Evolutionary conservation across 1,284 basidiomycete species (phyloP).

Genomic region (Agaricales sp.): DNA sequence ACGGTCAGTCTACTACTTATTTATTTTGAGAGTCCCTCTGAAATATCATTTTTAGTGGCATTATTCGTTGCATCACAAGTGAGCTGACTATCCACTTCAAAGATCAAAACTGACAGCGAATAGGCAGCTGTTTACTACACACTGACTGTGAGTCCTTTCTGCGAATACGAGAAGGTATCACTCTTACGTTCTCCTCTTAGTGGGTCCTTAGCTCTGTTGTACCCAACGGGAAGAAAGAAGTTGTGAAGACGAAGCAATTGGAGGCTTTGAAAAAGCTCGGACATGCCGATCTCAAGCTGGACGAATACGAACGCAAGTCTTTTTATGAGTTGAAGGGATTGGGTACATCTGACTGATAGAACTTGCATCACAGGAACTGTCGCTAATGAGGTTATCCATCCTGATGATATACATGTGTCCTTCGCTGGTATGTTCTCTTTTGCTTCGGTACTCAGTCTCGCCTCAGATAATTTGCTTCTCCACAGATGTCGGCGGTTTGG

Average conservation of each 20-base stretch:
- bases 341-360: background rate
- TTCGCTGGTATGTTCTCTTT: conserved; percentile 49
- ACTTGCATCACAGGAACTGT: conserved; percentile 48
- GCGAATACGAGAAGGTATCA: background rate
- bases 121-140: conserved; percentile 43
- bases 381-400: conserved; percentile 78
- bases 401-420: conserved; percentile 69
- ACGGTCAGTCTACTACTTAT: conserved; percentile 37
- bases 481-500: conserved; percentile 90
- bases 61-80: conserved; percentile 56
- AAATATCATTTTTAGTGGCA: conserved; percentile 25
- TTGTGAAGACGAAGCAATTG: conserved; percentile 57
- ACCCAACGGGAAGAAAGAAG: conserved; percentile 45
- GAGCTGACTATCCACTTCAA: conserved; percentile 19
- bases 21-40: conserved; percentile 27
- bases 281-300: conserved; percentile 57
- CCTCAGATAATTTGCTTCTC: conserved; percentile 6
- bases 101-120: conserved; percentile 7
- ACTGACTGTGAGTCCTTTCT: conserved; percentile 27
- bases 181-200: conserved; percentile 15
- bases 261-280: conserved; percentile 69
- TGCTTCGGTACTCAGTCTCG: conserved; percentile 1
- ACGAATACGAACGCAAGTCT: conserved; percentile 71
- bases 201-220: conserved; percentile 30
- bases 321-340: background rate